Base-by-base conservation (phyloP, 768 basidiomycete species). In the Tylopilus rubrobrunneus region DNA sequence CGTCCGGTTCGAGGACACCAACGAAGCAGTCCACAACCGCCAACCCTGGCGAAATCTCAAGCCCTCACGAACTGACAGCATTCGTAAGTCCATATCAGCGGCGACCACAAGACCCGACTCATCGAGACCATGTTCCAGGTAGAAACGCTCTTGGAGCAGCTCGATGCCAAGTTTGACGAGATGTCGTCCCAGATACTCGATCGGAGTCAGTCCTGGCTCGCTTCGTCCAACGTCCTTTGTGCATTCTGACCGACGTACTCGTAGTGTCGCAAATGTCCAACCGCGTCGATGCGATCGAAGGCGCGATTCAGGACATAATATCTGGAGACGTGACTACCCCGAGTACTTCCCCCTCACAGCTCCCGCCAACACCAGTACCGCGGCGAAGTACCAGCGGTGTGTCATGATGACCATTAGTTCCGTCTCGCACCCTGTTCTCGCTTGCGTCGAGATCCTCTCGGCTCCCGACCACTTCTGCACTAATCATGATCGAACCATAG, bases 261-360 rank as follows among this genome's bases (percentile, higher is more conserved):
- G 34, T 65, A 96, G 94, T 97, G 94, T 82, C 74, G 51, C 88
- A 92, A 62, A 97, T 96, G 94, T 95, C 93, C 1, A 80, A 82
- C 37, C 82, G 94, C 42, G 93, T 97, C 21, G 93, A 97, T 63
- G 82, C 89, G 17, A 76, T 97, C 29, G 94, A 97, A 66, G 84
- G 84, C 17, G 84, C 93, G 11, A 94, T 97, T 51, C 91, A 94
- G 60, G 93, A 96, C 63, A 89, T 96, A 45, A 93, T 97, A 65
- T 89, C 86, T 56, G 84, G 83, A 28, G 89, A 88, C 55, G 69
- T 81, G 15, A 57, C 71, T 34, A 63, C 75, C 5, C 65, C 74
- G 25, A 82, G 77, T 58, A 72, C 83, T 37, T 87, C 86, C 5
- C 85, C 87, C 7, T 76, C 82, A 4, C 78, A 78, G 29, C 59